These are phyloP conservation scores for Coprinellus micaceus DNA, from an alignment of 768 basidiomycete species.

Conservation along the genomic window DNA sequence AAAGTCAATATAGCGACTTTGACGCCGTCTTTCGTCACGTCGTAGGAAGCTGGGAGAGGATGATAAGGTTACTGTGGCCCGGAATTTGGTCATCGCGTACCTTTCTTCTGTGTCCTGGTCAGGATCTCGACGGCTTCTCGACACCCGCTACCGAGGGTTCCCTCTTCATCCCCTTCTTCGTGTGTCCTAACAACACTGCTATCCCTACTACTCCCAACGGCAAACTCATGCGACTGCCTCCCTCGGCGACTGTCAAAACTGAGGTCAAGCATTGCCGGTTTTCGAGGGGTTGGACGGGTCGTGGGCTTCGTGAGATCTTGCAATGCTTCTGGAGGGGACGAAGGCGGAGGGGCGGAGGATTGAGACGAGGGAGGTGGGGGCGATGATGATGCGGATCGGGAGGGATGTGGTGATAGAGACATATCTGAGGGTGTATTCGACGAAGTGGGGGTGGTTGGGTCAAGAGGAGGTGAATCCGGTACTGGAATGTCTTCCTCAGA, in stretches of 20 bases:
- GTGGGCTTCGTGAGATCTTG: too few species aligned
- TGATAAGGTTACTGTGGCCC: not conserved
- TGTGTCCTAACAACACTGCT: constrained; percentile 21
- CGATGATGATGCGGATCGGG: not conserved
- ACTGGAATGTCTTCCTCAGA: not conserved
- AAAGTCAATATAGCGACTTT: constrained; percentile 90
- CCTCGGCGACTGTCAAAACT: not conserved
- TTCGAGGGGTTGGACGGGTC: not conserved
- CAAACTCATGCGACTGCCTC: not conserved
- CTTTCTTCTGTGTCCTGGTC: constrained; percentile 85
- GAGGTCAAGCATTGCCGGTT: not conserved
- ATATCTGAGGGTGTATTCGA: not conserved
- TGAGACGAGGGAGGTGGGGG: not conserved
- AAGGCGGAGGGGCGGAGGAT: not conserved
- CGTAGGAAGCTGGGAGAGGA: constrained; percentile 70
- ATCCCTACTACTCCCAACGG: constrained; percentile 11
- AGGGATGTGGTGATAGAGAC: too few species aligned
- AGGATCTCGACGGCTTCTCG: constrained; percentile 89
- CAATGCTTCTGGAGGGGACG: too few species aligned
- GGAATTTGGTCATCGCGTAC: constrained; percentile 35
- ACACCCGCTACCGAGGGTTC: constrained; percentile 51
- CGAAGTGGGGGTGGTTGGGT: not conserved
- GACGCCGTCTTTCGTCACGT: constrained; percentile 90
- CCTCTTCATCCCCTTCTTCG: constrained; percentile 34
- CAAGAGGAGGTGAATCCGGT: not conserved